These are phyloP conservation scores for Arabidopsis lyrata DNA, from an alignment of 441 rosid genomes.

Conservation along the genomic window DNA sequence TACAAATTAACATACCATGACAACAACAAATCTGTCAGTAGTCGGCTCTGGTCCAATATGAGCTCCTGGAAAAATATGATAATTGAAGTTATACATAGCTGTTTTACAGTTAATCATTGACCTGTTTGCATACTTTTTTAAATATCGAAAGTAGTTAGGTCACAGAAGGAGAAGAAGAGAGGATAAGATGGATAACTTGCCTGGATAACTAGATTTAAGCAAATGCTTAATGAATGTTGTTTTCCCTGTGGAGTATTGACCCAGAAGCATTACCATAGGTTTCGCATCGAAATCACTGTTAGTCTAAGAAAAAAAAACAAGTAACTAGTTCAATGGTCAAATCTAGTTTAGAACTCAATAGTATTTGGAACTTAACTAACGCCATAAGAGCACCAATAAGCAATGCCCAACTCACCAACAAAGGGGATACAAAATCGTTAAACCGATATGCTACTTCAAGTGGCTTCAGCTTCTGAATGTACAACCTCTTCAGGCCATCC, in stretches of 20 bases:
- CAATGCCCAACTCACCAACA: slow-evolving; percentile 61
- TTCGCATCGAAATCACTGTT: slow-evolving; percentile 98
- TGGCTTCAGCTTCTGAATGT: slow-evolving; percentile 91
- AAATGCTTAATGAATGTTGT: slow-evolving; percentile 97
- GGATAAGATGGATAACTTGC: slow-evolving; percentile 48
- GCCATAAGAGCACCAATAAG: not conserved
- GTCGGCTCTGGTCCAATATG: slow-evolving; percentile 99
- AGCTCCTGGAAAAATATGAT: slow-evolving; percentile 68
- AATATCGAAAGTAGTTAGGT: not conserved
- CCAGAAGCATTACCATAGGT: slow-evolving; percentile 99
- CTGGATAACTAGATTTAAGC: slow-evolving; percentile 86
- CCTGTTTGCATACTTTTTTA: not conserved
- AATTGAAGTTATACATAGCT: slow-evolving; percentile 6
- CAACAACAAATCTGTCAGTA: slow-evolving; percentile 97
- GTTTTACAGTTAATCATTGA: slow-evolving; percentile 4
- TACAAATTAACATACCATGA: slow-evolving; percentile 68
- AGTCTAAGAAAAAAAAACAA: slow-evolving; percentile 55
- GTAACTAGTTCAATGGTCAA: slow-evolving; percentile 27
- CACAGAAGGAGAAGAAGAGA: slow-evolving; percentile 11
- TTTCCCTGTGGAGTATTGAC: slow-evolving; percentile 98
- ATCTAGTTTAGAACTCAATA: slow-evolving; percentile 2
- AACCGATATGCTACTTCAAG: slow-evolving; percentile 85
- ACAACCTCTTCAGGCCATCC: slow-evolving; percentile 91
- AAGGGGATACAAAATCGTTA: slow-evolving; percentile 89
- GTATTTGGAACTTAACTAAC: slow-evolving; percentile 9